Conservation (phyloP, 257 asterid genomes). For the Salvia miltiorrhiza region DNA sequence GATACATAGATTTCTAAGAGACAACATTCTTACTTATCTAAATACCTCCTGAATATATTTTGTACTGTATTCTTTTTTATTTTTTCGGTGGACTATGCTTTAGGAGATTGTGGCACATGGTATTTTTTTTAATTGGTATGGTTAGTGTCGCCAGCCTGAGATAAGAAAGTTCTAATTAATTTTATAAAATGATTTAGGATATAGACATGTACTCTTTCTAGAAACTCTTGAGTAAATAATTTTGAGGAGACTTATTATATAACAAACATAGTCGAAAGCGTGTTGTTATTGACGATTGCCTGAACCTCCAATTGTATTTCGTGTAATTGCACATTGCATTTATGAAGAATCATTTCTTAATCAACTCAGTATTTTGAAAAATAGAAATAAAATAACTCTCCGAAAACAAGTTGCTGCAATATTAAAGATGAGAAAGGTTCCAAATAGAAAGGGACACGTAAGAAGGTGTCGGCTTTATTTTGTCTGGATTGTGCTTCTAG, state of each 20-base stretch:
- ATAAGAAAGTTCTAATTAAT: too few species aligned
- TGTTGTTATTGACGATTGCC: background rate
- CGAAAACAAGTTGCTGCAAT: background rate
- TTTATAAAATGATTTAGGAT: background rate
- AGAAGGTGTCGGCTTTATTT: background rate
- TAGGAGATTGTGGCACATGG: background rate
- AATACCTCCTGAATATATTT: too few species aligned
- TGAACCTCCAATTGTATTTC: too few species aligned
- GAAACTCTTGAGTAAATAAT: background rate
- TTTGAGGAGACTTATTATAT: background rate
- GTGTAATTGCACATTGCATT: background rate
- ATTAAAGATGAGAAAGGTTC: slow-evolving; percentile 14
- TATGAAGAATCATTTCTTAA: background rate
- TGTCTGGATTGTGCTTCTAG: slow-evolving; percentile 14
- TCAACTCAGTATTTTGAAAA: background rate
- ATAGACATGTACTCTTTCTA: background rate
- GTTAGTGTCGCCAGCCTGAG: background rate
- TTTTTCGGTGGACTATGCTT: background rate
- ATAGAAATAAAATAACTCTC: background rate
- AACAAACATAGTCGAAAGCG: background rate
- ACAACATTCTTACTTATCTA: too few species aligned
- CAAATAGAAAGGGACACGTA: background rate
- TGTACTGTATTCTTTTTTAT: background rate
- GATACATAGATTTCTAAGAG: too few species aligned
- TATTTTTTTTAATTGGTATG: background rate